Conservation (phyloP, 371 early-diverging fungal species). For the Basidiobolus meristosporus region DNA sequence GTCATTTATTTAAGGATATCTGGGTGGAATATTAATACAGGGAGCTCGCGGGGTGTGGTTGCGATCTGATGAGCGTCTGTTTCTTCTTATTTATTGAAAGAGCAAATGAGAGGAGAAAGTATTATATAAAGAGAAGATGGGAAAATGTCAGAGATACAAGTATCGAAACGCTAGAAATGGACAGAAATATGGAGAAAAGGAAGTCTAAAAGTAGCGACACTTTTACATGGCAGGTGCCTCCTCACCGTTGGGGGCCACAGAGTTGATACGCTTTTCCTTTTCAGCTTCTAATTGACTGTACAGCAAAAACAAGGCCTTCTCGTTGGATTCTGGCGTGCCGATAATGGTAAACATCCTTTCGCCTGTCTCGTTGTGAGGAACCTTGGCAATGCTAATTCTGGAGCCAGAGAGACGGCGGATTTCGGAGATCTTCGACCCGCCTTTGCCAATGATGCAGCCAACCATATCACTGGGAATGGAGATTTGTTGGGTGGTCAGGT, state of each 20-base stretch:
- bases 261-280: conserved; percentile 48
- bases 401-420: conserved; percentile 72
- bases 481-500: conserved; percentile 56
- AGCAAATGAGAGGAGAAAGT: too few relatives aligned
- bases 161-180: too few relatives aligned
- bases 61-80: too few relatives aligned
- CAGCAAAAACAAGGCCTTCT: conserved; percentile 71
- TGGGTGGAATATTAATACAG: too few relatives aligned
- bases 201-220: too few relatives aligned
- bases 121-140: too few relatives aligned
- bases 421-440: conserved; percentile 76
- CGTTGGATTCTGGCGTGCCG: conserved; percentile 67
- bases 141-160: too few relatives aligned
- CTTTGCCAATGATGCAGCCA: conserved; percentile 86
- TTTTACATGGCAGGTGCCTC: too few relatives aligned
- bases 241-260: conserved; percentile 11
- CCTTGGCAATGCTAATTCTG: conserved; percentile 67
- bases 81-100: too few relatives aligned
- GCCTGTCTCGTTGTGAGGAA: conserved; percentile 46
- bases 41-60: too few relatives aligned
- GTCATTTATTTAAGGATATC: too few relatives aligned
- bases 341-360: conserved; percentile 82
- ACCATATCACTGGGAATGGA: conserved; percentile 83
- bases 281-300: conserved; percentile 76
- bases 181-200: too few relatives aligned